Base-by-base conservation (phyloP, 108 stramenopile genomes). In the Parietichytrium sp. region DNA sequence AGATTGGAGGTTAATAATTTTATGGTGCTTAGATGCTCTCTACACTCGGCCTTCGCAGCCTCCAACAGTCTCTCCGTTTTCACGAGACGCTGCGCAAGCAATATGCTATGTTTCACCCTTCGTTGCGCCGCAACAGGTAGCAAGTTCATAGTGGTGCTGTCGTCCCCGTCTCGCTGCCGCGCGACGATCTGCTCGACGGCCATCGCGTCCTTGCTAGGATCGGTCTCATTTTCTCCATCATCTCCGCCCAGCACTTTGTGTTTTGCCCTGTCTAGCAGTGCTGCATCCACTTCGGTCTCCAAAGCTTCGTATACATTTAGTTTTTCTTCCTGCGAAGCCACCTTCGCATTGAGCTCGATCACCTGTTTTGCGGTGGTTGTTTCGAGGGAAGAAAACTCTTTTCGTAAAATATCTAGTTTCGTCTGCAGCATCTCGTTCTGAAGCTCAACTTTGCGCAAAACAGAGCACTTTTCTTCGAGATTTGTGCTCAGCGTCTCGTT, bases 381-480 rank as follows among this genome's bases (percentile, higher is more conserved):
- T 25, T 72, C 61, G 42, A 72, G 61, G n/a, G 61, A 33, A 25
- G 61, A 33, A 27, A 72, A 72, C 38, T 72, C 61, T n/a, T 72
- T 42, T 16, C 61, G 61, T 45, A 72, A 42, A 45, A 72, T 72
- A 23, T 72, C 20, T 10, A 72, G 45, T 72, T 72, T 72, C 23
- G 13, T 20, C 2, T 42, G 18, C 23, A 72, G 61, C 61, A 72
- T 72, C 20, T 72, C 61, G 61, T 72, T 72, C 20, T 72, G 38
- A 25, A 72, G 36, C 61, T 72, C 61, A 25, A 72, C 38, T 42
- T 72, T 72, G 38, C 61, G 61, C 8, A 72, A 10, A n/a, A 42
- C 61, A 3, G 61, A 33, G 38, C 36, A 45, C 42, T 72, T 72
- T 33, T 33, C 61, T n/a, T 72, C 61, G 13, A 72, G 38, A 7